These are phyloP conservation scores for Orbilia brochopaga DNA, from an alignment of 2,329 filamentous ascomycete species.

Conservation along the genomic window DNA sequence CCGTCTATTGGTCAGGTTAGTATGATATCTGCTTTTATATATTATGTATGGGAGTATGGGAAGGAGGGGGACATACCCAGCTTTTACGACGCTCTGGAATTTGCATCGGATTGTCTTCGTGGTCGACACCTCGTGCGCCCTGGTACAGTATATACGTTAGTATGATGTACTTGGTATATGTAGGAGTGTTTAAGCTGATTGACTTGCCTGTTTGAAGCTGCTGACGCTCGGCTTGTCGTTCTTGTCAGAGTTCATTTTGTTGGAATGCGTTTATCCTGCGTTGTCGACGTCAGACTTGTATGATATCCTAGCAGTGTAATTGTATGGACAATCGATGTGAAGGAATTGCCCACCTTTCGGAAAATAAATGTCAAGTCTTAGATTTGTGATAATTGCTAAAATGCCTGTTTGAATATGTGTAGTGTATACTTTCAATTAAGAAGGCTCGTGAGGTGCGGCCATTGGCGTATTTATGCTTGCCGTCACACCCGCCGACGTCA, in stretches of 20 bases:
- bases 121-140: slow-evolving; percentile 42
- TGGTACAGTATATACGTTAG: neutral
- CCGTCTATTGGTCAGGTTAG: too few relatives aligned
- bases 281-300: slow-evolving; percentile 6
- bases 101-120: slow-evolving; percentile 36
- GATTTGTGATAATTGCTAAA: too few relatives aligned
- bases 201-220: slow-evolving; percentile 28
- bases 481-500: slow-evolving; percentile 30
- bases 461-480: slow-evolving; percentile 47
- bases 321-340: neutral
- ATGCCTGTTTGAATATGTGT: too few relatives aligned
- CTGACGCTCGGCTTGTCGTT: slow-evolving; percentile 34
- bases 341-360: slow-evolving; percentile 12
- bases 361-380: too few relatives aligned
- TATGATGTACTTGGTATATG: too few relatives aligned
- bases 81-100: slow-evolving; percentile 34
- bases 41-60: neutral
- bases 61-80: slow-evolving; percentile 19
- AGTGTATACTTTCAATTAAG: too few relatives aligned
- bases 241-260: slow-evolving; percentile 41
- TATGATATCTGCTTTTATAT: too few relatives aligned
- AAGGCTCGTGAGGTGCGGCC: slow-evolving; percentile 19
- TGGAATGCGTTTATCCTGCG: slow-evolving; percentile 20
- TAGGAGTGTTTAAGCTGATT: too few relatives aligned
- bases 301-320: neutral